Base-by-base conservation (phyloP, 352 stramenopile species). In the Phytopythium aichiense region DNA sequence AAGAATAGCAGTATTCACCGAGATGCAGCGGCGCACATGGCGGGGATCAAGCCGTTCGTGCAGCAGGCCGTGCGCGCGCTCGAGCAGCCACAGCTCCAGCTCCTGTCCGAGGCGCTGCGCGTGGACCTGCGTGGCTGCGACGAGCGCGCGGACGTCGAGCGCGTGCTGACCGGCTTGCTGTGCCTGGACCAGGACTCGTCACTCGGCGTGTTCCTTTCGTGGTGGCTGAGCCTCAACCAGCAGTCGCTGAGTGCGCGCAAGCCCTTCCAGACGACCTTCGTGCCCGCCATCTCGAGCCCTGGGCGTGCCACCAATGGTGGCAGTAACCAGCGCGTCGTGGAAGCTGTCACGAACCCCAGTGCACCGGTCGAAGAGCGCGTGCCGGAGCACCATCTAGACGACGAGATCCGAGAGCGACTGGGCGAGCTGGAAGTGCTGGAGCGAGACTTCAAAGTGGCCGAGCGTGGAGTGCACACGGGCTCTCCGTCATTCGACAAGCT, bases 131-230 rank as follows among this genome's bases (percentile, higher is more conserved):
- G 77, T 35, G 73, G 72, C 20, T 89, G 77, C 49, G 75, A 87
- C 33, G 71, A 86, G 48, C 81, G 81, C 31, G 33, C 46, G 4
- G 84, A 93, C 56, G 73, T 90, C 20, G 74, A 89, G 42, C 74
- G 79, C 45, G 67, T 88, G 22, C 60, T 93, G 20, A 81, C 78
- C 1, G 78, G 80, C 0, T 62, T 93, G 15, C 61, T 93, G 4
- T 87, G 77, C 54, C 69, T 91, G 40, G 84, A 93, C 59, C 75
- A 91, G 53, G 80, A 93, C 66, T 88, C 84, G 4, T 71, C 84
- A 6, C 69, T 93, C 0, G 83, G 84, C 6, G 74, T 86, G 6
- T 93, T 93, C 51, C 70, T 93, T 38, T 67, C 78, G 0, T 93
- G 84, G 81, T 58, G 89, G 20, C 79, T 73, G 2, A 72, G 71